Evolutionary conservation across 2,329 filamentous ascomycete species (phyloP), one percentile per base, ranked within the genome.

Genomic region (Aspergillus tamarii): DNA sequence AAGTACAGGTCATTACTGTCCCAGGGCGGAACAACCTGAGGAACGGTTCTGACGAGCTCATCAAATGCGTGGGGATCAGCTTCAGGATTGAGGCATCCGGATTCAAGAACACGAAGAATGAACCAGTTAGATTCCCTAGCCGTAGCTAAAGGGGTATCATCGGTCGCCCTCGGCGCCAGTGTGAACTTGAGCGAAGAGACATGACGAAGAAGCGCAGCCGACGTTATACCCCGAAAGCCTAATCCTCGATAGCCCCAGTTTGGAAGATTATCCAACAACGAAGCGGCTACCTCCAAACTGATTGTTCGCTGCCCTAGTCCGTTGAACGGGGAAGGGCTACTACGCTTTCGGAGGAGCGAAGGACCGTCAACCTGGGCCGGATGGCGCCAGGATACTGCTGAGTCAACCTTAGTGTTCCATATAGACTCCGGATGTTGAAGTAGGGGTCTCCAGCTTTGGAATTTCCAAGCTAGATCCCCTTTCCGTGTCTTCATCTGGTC

Each of bases 211-310:
- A 74, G 72, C 69, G 63, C 82, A 66, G 36, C 73, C 70, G 53
- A 70, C 50, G 69, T 59, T 77, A 70, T n/a, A 62, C 69, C 66
- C 70, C 75, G 41, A 74, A 75, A 60, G 66, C 70, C 65, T 68
- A 79, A 36, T 52, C 82, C 82, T 26, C 81, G 68, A 60, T 79
- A 80, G 48, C 83, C 71, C 14, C 73, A 69, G 64, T 82, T 84
- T 46, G 84, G 70, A 16, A 87, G 71, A 19, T 82, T 84, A 68
- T 87, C 84, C 34, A 87, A 76, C 46, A 87, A 81, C 7, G 84
- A 83, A 58, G 82, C 77, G 30, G 88, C 80, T 12, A 89, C 81
- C 73, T 89, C 87, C 48, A 80, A 79, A 69, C 86, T 88, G 68
- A 89, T 82, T 0, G 84, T 87, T 57, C 79, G 74, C 48, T 66